Conservation (phyloP, 1,284 basidiomycete genomes). For the Fistulina hepatica region DNA sequence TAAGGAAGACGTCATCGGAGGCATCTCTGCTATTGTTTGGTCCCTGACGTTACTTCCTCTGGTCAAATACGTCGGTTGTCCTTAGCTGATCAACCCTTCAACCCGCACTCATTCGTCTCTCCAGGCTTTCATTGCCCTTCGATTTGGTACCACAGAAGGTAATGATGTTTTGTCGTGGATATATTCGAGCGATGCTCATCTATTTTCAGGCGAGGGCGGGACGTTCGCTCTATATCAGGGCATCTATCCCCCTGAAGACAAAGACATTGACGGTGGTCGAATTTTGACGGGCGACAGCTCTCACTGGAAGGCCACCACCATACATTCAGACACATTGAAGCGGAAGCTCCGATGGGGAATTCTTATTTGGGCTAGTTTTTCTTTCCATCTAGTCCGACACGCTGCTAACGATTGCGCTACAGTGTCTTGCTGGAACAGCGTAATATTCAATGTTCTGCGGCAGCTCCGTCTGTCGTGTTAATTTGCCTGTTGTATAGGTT, state of each 20-base stretch:
- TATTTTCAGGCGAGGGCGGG: conserved; percentile 44
- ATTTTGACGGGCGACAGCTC: conserved; percentile 39
- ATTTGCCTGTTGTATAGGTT: conserved; percentile 32
- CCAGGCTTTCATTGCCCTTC: conserved; percentile 44
- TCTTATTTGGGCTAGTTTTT: conserved; percentile 36
- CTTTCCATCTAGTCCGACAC: conserved; percentile 8
- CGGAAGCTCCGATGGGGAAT: conserved; percentile 41
- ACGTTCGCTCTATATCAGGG: conserved; percentile 55
- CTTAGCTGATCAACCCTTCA: not conserved
- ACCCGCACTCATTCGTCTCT: not conserved
- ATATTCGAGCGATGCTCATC: not conserved
- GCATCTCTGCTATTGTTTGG: conserved; percentile 53
- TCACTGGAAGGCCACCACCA: conserved; percentile 16
- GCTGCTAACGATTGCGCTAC: not conserved
- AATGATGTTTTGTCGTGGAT: too few species aligned
- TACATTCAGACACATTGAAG: too few species aligned
- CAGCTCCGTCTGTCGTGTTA: not conserved
- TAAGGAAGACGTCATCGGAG: conserved; percentile 51
- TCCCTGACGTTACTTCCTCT: conserved; percentile 50
- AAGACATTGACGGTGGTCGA: conserved; percentile 37
- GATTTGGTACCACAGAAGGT: conserved; percentile 51
- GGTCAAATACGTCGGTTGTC: conserved; percentile 49
- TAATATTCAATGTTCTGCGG: too few species aligned
- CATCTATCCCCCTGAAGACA: conserved; percentile 39
- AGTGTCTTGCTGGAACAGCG: conserved; percentile 34